Base-by-base conservation (phyloP, 495 filamentous ascomycete genomes). In the Xylaria curta region DNA sequence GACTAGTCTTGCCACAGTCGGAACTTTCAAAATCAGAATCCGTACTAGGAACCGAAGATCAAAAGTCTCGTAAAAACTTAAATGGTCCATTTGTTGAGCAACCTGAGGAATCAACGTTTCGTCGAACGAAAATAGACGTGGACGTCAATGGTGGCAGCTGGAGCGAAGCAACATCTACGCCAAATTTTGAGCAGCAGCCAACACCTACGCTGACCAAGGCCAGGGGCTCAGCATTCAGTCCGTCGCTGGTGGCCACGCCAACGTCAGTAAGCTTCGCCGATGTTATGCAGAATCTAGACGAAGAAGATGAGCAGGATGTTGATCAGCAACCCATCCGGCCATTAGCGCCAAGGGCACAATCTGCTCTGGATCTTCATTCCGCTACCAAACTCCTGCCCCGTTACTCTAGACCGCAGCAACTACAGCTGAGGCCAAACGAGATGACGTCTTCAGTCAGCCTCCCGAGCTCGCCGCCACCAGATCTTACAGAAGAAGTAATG, bases 101-200 rank as follows among this genome's bases (percentile, higher is more conserved):
- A 26, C 1, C 19, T 47, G 51, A 69, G 13, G 60, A 65, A 46
- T 68, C 73, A 36, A 49, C 72, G 1, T 72, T 68, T 9, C 70
- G 71, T 2, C 64, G 60, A 40, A 36, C 65, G 36, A 75, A 58
- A 61, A 40, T 44, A 47, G 66, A 73, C 17, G 56, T 17, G 8
- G 33, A 66, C 49, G 21, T 31, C n/a, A 47, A 31, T 24, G 80
- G 80, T 31, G 79, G 82, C 21, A 71, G 72, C 15, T 83, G 81
- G 81, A 83, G 78, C 42, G 78, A 78, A 24, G 78, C 76, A 26
- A 78, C 78, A 10, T 38, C 79, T 36, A 74, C 81, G 3, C 70
- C 80, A 61, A 81, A 82, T n/a, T 68, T 81, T 26, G 82, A 77
- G 31, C 71, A 61, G 56, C 58, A 83, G 19, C 66, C 75, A 7